A percentile compares a stretch with the other conserved stretches of the same genome.
Evolutionary conservation across 176 grass and related monocot genomes (phyloP).

Genomic region (Poa pratensis): DNA sequence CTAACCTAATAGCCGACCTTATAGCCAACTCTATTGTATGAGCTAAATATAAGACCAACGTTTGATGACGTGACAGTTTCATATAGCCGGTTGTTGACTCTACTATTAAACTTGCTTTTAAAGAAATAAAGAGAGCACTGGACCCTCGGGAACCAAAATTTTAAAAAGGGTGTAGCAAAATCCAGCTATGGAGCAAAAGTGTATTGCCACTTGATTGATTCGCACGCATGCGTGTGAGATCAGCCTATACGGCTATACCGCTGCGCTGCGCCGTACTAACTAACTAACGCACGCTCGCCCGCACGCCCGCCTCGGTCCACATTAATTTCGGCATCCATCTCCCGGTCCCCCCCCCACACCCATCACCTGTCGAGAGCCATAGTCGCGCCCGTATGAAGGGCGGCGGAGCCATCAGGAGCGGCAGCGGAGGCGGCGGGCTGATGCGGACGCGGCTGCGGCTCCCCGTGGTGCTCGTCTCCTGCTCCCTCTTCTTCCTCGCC

Average conservation of each 20-base stretch:
- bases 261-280: no score
- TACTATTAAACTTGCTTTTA: no score
- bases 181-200: no score
- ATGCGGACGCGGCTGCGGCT: slow-evolving; percentile 67
- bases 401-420: slow-evolving; percentile 33
- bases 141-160: no score
- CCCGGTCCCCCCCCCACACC: slow-evolving; percentile 9
- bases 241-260: no score
- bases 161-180: no score
- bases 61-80: no score
- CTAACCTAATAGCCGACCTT: no score
- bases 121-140: no score
- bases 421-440: slow-evolving; percentile 42
- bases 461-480: slow-evolving; percentile 73
- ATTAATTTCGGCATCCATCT: slow-evolving; percentile 21
- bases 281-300: not conserved
- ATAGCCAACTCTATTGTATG: no score
- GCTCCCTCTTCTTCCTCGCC: slow-evolving; percentile 87
- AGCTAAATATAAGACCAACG: no score
- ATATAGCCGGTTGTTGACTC: no score
- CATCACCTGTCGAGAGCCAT: not conserved
- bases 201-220: not conserved
- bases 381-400: slow-evolving; percentile 43
- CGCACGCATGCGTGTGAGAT: not conserved
- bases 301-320: not conserved